Percentiles rank a stretch among this genome's conserved stretches.
Conservation (phyloP, 192 early-diverging fungal genomes). For the Chytriomyces confervae region DNA sequence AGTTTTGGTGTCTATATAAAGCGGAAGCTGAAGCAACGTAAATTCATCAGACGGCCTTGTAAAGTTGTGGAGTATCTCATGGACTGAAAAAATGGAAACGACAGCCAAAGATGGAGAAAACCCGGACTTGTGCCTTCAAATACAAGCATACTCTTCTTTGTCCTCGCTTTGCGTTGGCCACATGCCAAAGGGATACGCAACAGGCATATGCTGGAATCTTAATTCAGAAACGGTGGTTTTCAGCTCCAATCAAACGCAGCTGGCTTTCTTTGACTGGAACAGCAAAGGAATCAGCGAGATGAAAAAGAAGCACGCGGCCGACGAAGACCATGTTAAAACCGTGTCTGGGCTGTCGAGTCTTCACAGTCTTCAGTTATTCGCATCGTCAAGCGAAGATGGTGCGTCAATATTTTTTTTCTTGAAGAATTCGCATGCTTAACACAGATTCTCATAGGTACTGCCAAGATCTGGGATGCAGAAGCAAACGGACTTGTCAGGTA, state of each 20-base stretch:
- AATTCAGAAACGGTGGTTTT: constrained; percentile 13
- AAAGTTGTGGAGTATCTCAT: constrained; percentile 46
- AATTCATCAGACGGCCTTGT: constrained; percentile 40
- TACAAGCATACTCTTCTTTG: constrained; percentile 11
- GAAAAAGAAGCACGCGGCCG: constrained; percentile 41
- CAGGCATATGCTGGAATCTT: constrained; percentile 11
- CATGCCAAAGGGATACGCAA: constrained; percentile 20
- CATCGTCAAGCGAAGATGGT: constrained; percentile 50
- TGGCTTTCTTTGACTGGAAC: constrained; percentile 17
- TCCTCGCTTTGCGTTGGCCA: not conserved
- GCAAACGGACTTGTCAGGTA: constrained; percentile 48
- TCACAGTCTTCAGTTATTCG: constrained; percentile 38
- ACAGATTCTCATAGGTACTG: constrained; percentile 23
- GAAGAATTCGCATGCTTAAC: not conserved
- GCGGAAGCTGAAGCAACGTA: not conserved
- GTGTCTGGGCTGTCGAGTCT: constrained; percentile 39
- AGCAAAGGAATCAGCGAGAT: not conserved
- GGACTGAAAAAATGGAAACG: constrained; percentile 33
- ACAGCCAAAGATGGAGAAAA: constrained; percentile 31
- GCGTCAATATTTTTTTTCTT: not conserved
- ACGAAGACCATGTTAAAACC: constrained; percentile 53
- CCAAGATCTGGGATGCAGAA: constrained; percentile 56
- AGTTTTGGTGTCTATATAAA: not conserved
- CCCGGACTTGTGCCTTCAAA: constrained; percentile 26
- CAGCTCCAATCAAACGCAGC: not conserved